Evolutionary conservation across 2,329 filamentous ascomycete species (phyloP).

Genomic region (Arthroderma sp.): DNA sequence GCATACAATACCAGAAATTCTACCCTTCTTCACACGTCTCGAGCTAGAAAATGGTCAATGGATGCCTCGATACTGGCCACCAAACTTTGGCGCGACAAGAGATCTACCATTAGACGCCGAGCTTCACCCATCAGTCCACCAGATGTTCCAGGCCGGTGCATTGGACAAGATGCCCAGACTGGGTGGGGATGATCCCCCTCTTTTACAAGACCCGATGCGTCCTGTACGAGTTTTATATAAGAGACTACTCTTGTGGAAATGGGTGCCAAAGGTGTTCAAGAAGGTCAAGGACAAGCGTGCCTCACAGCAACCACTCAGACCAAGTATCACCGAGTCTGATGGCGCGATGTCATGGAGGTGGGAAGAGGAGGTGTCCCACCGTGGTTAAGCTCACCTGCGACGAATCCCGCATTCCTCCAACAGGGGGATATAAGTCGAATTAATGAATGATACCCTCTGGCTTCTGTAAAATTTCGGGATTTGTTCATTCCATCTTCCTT

Average conservation of each 20-base stretch:
- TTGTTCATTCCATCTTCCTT: no score
- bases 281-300: no score
- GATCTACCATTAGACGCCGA: slow-evolving; percentile 21
- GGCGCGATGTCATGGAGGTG: no score
- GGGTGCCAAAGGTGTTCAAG: not conserved
- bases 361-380: no score
- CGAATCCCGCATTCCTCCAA: no score
- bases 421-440: no score
- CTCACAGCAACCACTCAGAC: no score
- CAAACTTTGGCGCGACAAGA: slow-evolving; percentile 21
- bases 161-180: slow-evolving; percentile 12
- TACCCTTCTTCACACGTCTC: slow-evolving; percentile 24
- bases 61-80: slow-evolving; percentile 23
- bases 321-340: no score
- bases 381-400: no score
- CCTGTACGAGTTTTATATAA: slow-evolving; percentile 4
- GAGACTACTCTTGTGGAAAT: slow-evolving; percentile 9
- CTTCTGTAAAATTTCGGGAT: no score
- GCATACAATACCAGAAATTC: slow-evolving; percentile 16
- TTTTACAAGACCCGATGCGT: slow-evolving; percentile 8
- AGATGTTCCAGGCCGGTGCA: slow-evolving; percentile 16
- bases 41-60: slow-evolving; percentile 25
- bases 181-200: slow-evolving; percentile 12
- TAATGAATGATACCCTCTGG: no score
- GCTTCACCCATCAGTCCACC: slow-evolving; percentile 20